Evolutionary conservation across 805 yeast species (phyloP).

Genomic region (Schwanniomyces yamadae): DNA sequence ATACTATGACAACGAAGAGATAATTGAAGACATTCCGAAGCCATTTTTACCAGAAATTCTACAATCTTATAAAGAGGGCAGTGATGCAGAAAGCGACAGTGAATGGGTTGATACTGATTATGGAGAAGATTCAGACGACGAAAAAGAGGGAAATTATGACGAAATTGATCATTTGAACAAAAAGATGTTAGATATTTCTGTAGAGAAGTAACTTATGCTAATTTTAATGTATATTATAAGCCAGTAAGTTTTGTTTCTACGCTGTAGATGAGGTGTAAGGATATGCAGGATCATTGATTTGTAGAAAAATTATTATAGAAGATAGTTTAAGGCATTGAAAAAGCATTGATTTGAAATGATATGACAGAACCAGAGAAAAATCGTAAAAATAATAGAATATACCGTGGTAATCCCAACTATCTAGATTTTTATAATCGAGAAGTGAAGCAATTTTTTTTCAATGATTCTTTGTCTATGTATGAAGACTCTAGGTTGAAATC

Average conservation of each 20-base stretch:
- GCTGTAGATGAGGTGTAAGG: too few relatives aligned
- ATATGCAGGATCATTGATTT: too few relatives aligned
- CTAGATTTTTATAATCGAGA: constrained; percentile 26
- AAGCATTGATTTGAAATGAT: too few relatives aligned
- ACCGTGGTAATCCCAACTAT: constrained; percentile 29
- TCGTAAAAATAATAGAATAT: constrained; percentile 12
- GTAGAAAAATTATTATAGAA: too few relatives aligned
- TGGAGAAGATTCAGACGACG: constrained; percentile 12
- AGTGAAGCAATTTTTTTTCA: constrained; percentile 21
- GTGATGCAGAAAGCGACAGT: constrained; percentile 13
- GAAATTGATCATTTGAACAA: background rate
- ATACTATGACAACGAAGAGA: constrained; percentile 27
- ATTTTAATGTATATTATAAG: too few relatives aligned
- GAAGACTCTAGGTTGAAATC: constrained; percentile 7
- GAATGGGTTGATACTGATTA: constrained; percentile 24
- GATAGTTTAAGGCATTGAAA: too few relatives aligned
- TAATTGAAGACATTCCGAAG: constrained; percentile 36
- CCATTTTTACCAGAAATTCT: constrained; percentile 47
- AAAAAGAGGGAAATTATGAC: background rate
- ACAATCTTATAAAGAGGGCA: constrained; percentile 18
- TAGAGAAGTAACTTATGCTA: too few relatives aligned
- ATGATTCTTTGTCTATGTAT: background rate
- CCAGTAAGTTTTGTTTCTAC: too few relatives aligned
- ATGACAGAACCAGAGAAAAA: constrained; percentile 4
- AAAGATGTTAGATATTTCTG: too few relatives aligned